phyloP scores from a whole-genome alignment of 371 early-diverging fungal genomes.

The Rhizopus delemar region DNA sequence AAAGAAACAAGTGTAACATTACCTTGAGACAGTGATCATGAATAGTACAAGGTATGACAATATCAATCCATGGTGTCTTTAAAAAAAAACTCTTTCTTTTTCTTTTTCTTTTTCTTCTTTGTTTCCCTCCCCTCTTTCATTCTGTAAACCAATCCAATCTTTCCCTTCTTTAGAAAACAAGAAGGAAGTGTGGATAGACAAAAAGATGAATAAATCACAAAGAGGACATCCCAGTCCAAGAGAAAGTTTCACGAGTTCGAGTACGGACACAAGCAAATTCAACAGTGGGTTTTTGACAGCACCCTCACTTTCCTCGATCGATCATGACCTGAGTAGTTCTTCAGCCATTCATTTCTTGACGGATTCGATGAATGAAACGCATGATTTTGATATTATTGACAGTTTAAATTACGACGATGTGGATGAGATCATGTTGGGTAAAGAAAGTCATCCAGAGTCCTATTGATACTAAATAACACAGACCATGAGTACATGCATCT shows the following conservation, averaged over 20 bases:
- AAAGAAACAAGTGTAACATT: too few relatives aligned
- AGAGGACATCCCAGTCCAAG: constrained; percentile 4
- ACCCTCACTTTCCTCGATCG: constrained; percentile 6
- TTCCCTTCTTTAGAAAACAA: too few relatives aligned
- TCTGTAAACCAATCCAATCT: too few relatives aligned
- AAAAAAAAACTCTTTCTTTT: too few relatives aligned
- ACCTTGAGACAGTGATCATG: too few relatives aligned
- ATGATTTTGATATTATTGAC: constrained; percentile 12
- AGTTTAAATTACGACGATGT: constrained; percentile 8
- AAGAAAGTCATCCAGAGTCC: background rate
- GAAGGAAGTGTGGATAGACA: too few relatives aligned
- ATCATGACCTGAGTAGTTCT: constrained; percentile 1
- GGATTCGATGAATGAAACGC: background rate
- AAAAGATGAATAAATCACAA: too few relatives aligned
- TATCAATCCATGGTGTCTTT: too few relatives aligned
- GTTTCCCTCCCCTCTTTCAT: too few relatives aligned
- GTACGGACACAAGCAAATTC: background rate
- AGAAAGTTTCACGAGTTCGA: constrained; percentile 10
- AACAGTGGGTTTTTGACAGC: constrained; percentile 2
- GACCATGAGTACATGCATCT: constrained; percentile 42
- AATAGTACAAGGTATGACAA: too few relatives aligned
- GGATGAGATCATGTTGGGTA: constrained; percentile 10
- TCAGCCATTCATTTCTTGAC: constrained; percentile 3
- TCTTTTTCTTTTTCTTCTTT: too few relatives aligned
- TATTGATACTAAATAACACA: constrained; percentile 4